Evolutionary conservation across 1,139 yeast genomes (phyloP), one percentile per base, ranked within the genome.

Genomic region (Suhomyces atakaporum): DNA sequence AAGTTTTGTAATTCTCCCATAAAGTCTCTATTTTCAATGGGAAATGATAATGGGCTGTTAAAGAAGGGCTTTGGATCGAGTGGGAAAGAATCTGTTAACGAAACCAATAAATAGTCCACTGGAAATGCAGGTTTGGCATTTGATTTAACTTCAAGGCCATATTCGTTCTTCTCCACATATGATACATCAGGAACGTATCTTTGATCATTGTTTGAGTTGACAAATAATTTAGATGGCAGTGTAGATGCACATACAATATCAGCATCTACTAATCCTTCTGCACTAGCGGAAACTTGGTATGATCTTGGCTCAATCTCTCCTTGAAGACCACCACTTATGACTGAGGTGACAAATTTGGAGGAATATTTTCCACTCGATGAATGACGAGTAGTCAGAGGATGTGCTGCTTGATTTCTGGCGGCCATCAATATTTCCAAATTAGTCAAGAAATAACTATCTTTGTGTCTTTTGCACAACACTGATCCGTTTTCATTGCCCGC

Each of bases 71-170:
- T 60, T 4, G 85, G 81, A 0, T 69, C 69, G 40, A 77, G 69
- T 2, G 96, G 96, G 74, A 92, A 92, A 1, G 98, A 96, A 58
- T 92, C 97, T 11, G 95, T 84, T 43, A 92, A 65, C 3, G 97
- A 84, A 1, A 92, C 95, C 36, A 94, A 64, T 43, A 94, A 63
- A 58, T 87, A 94, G 47, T 94, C 98, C 11, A 88, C 94, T 0
- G 99, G 99, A 60, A 94, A 89, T 5, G 96, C 88, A 0, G 98
- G 97, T 54, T 86, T 87, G 10, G 97, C 98, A 53, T 87, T 85
- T 28, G 81, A 79, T 54, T 88, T 89, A 12, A 92, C 95, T 33
- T 88, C 82, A 18, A 89, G 68, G 6, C 89, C 88, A 61, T 92
- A 94, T 60, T 94, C 97, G 56, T 94, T 94, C 47, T 80, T 75